Conservation (phyloP, 441 rosid species). For the Erysimum cheiri region DNA sequence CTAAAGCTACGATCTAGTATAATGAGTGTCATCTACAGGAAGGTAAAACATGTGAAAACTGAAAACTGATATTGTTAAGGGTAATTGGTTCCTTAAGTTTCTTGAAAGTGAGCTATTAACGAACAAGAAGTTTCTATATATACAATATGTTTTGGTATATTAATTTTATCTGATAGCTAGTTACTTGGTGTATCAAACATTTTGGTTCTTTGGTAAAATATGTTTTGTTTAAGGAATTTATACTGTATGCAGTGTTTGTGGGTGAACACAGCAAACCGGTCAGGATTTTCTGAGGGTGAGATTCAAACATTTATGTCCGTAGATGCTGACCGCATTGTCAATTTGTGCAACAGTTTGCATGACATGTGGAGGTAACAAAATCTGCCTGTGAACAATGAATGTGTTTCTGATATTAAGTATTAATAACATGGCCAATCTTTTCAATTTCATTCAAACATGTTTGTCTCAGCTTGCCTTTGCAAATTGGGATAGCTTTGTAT, state of each 20-base stretch:
- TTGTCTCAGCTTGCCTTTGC: constrained; percentile 89
- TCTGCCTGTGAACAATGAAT: constrained; percentile 25
- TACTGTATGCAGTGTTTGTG: constrained; percentile 67
- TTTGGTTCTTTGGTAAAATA: constrained; percentile 4
- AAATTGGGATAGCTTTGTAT: constrained; percentile 90
- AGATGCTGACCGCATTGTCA: constrained; percentile 95
- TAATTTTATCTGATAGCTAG: too few species aligned
- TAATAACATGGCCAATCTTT: neutral
- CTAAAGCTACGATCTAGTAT: constrained; percentile 88
- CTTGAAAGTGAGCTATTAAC: too few species aligned
- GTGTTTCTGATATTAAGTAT: neutral
- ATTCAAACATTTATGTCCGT: constrained; percentile 98
- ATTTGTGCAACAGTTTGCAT: constrained; percentile 92
- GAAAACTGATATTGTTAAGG: constrained; percentile 11
- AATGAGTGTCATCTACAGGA: constrained; percentile 79
- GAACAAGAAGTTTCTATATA: too few species aligned
- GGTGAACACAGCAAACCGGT: constrained; percentile 75
- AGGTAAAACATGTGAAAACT: constrained; percentile 56
- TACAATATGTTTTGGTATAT: too few species aligned
- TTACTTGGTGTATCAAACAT: too few species aligned
- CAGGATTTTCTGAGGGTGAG: constrained; percentile 91
- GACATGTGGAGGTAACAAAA: constrained; percentile 88
- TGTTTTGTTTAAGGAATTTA: constrained; percentile 16
- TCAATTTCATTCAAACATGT: constrained; percentile 5
- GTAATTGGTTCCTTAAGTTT: too few species aligned